Evolutionary conservation across 2,329 filamentous ascomycete species (phyloP), one percentile per base, ranked within the genome.

Genomic region (Arthrobotrys entomopaga): DNA sequence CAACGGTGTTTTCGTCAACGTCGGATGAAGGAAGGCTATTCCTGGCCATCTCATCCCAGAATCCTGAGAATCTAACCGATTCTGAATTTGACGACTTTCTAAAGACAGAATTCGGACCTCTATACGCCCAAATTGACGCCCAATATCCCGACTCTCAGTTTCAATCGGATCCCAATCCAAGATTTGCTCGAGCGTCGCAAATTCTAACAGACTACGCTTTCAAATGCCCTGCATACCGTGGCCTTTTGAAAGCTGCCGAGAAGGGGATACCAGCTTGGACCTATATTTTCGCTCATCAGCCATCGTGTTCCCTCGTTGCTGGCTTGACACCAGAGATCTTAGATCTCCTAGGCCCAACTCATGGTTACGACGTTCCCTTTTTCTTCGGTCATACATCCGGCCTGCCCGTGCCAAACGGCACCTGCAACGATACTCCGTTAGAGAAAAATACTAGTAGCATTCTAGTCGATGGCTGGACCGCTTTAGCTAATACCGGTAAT

Each of bases 181-280:
- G 24, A 10, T 73, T 66, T 20, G 38, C 48, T 1, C 54, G 69
- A 3, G 69, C 61, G 5, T 46, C 69, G 2, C 69, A 73, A 40
- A 66, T 73, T 8, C 29, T 63, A 10, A 73, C 69, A 0, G 69
- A 73, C 29, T 66, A 56, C 10, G 60, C 40, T 5, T 56, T 52
- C 16, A 65, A 65, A n/a, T 73, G 69, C 13, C 61, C 69, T 10
- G 48, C 56, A 15, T 66, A 63, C 16, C 49, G 61, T 15, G 69
- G 61, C 3, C 69, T 73, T 0, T 19, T 46, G 6, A 54, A 34
- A 24, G 58, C 61, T 5, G 61, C 48, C 1, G 61, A 60, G 50
- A 66, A 43, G n/a, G 69, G 69, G 4, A 59, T 73, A 5, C 61
- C 69, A 10, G 49, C n/a, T 8, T 73, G 61, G 61, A 57, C 69